phyloP scores from a whole-genome alignment of 306 rosid species.

The Malus domestica region DNA sequence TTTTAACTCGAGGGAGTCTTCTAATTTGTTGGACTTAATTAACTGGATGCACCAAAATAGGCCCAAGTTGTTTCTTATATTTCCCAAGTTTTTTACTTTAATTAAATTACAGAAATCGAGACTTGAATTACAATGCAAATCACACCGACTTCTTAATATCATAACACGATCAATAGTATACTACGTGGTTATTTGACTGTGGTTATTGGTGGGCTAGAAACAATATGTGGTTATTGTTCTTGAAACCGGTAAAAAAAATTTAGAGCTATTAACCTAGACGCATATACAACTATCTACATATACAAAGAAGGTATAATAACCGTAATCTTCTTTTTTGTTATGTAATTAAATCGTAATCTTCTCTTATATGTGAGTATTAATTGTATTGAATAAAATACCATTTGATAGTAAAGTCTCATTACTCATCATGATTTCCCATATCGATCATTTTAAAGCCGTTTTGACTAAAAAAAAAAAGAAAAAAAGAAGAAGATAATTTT shows the following conservation, averaged over 20 bases:
- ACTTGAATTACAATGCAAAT: too few species aligned
- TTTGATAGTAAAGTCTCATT: not conserved
- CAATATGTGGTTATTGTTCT: not conserved
- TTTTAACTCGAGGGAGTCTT: not conserved
- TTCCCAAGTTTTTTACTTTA: not conserved
- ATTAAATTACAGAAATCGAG: too few species aligned
- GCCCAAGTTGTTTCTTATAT: not conserved
- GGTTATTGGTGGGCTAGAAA: too few species aligned
- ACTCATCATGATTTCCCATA: not conserved
- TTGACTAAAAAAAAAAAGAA: too few species aligned
- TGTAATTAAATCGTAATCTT: not conserved
- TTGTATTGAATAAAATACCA: not conserved
- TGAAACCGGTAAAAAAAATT: too few species aligned
- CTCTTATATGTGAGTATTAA: not conserved
- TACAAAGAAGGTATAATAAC: not conserved
- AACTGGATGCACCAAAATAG: not conserved
- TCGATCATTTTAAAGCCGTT: not conserved
- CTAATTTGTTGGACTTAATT: not conserved
- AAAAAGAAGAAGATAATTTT: not conserved
- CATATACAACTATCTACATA: not conserved
- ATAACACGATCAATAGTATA: not conserved
- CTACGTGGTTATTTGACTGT: not conserved
- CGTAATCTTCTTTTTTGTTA: not conserved
- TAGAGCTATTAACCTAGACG: not conserved
- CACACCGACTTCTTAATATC: not conserved